Base-by-base conservation (phyloP, 1,284 basidiomycete genomes). In the Ceratobasidium sp. region DNA sequence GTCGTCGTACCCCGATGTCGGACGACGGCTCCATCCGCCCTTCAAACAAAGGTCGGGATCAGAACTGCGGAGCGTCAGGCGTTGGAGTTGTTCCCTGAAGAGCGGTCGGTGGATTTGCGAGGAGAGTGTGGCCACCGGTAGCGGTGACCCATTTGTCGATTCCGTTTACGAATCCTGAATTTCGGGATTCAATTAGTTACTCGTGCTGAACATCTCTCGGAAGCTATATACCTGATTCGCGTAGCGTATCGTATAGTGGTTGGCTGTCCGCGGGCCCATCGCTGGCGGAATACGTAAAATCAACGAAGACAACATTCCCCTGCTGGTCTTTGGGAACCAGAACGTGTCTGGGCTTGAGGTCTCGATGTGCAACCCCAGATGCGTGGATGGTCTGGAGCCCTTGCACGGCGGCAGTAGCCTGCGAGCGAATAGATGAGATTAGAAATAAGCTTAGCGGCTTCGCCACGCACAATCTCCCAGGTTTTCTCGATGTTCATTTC, bases 121-220 rank as follows among this genome's bases (percentile, higher is more conserved):
- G 58, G 32, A 71, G 12, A 30, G 43, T 60, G 57, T 71, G 69
- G 3, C 69, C 69, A 23, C 69, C 69, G 26, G 69, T 71, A n/a
- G 69, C 18, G 46, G 57, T 52, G 16, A 71, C 69, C 69, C 69
- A 71, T 34, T 71, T 71, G 69, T 71, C 69, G 46, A 71, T 71
- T 45, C 69, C 69, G 48, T 71, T 71, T 58, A 71, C 69, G 69
- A 71, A 71, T 71, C 69, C 69, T 71, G 58, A 71, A 60, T 52
- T 59, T 23, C 14, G 52, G 45, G 26, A 52, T 71, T 71, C 69
- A 48, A 61, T 60, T 71, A 71, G 46, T 39, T 34, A 12, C 5
- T 3, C 30, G 16, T 52, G 26, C 32, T 32, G 64, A 60, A 21
- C n/a, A 61, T 41, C 48, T 23, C 30, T 45, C 28, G 69, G 67